These are phyloP conservation scores for Entoloma clypeatum DNA, from an alignment of 1,284 basidiomycete species.

Conservation along the genomic window DNA sequence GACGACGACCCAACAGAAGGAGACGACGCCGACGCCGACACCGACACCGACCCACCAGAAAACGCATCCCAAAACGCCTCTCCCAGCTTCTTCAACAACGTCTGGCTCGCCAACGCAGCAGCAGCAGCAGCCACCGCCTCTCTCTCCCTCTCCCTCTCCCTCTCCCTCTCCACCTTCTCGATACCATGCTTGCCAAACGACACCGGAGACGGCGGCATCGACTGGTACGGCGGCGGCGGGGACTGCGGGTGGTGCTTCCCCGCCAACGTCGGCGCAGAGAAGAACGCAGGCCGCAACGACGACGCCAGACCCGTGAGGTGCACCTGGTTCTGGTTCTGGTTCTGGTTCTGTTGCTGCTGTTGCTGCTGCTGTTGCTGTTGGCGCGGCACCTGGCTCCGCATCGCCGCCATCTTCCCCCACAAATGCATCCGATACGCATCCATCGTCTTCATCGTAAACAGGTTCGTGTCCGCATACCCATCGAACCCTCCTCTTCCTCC, in stretches of 20 bases:
- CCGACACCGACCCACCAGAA: slow-evolving; percentile 39
- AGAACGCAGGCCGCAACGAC: slow-evolving; percentile 54
- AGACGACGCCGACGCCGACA: slow-evolving; percentile 24
- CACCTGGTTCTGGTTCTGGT: slow-evolving; percentile 15
- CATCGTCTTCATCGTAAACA: slow-evolving; percentile 79
- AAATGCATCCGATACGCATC: slow-evolving; percentile 86
- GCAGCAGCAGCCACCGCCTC: slow-evolving; percentile 47
- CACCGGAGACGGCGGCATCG: slow-evolving; percentile 18
- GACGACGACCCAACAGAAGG: slow-evolving; percentile 17
- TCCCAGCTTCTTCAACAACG: slow-evolving; percentile 61
- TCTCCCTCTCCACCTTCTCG: slow-evolving; percentile 19
- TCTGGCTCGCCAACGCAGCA: slow-evolving; percentile 68
- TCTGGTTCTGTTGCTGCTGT: slow-evolving; percentile 30
- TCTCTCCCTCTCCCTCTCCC: slow-evolving; percentile 26
- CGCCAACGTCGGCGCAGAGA: slow-evolving; percentile 38
- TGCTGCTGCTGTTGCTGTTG: slow-evolving; percentile 27
- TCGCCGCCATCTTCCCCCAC: slow-evolving; percentile 76
- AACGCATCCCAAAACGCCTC: slow-evolving; percentile 81
- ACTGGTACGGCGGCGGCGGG: slow-evolving; percentile 21
- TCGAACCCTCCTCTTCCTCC: slow-evolving; percentile 45
- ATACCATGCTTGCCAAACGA: slow-evolving; percentile 14
- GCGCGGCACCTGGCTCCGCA: slow-evolving; percentile 34
- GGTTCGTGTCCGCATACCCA: slow-evolving; percentile 70
- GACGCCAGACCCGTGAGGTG: slow-evolving; percentile 46
- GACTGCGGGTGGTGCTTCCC: slow-evolving; percentile 42